These are phyloP conservation scores for Metschnikowia santaceciliae DNA, from an alignment of 805 yeast genomes.

Conservation along the genomic window DNA sequence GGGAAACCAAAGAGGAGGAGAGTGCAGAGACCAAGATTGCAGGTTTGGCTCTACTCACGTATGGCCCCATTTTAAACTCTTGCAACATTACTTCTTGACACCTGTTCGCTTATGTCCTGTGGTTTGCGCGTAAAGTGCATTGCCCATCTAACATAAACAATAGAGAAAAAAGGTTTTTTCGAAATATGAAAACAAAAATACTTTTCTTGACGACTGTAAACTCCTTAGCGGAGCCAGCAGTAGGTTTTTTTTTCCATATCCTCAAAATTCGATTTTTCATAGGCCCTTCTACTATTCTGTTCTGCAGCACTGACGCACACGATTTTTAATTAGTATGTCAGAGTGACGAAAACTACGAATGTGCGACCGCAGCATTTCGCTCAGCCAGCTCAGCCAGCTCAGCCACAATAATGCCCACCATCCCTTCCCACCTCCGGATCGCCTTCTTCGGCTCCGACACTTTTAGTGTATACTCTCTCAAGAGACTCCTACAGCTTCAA, in stretches of 20 bases:
- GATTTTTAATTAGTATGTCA: background rate
- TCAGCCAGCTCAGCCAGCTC: background rate
- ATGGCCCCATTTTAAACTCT: background rate
- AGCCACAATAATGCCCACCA: background rate
- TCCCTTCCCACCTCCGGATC: conserved; percentile 22
- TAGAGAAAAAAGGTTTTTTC: background rate
- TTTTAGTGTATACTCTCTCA: conserved; percentile 58
- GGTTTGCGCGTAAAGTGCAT: background rate
- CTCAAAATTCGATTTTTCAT: background rate
- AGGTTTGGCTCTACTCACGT: too few species aligned
- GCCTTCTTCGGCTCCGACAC: conserved; percentile 79
- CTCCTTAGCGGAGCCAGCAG: too few species aligned
- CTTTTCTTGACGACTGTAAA: too few species aligned
- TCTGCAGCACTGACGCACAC: background rate
- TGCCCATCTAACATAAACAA: background rate
- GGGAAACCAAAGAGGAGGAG: too few species aligned
- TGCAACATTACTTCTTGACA: background rate
- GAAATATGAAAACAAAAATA: too few species aligned
- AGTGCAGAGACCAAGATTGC: too few species aligned
- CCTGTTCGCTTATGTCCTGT: background rate
- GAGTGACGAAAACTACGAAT: background rate
- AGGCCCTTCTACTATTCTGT: background rate
- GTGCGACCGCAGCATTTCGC: background rate
- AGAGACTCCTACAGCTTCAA: conserved; percentile 27
- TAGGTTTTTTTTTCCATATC: background rate